Evolutionary conservation across 345 rosid genomes (phyloP), one percentile per base, ranked within the genome.

Genomic region (Lenwebbia sp.): DNA sequence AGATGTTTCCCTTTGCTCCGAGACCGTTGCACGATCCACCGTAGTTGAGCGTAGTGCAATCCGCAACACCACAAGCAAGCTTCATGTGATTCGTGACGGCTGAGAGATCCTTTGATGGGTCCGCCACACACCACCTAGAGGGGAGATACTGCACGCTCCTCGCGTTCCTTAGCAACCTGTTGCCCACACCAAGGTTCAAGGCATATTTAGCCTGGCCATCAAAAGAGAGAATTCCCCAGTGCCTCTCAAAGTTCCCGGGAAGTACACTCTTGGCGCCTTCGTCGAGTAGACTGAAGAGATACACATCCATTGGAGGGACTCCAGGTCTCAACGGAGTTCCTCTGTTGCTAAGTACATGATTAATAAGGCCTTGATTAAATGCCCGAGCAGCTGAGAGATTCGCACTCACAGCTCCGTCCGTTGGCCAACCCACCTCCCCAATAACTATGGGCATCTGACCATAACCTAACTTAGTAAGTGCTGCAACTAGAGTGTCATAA

Each of bases 381-480:
- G 91, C 92, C 86, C 93, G 91, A 10, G 99, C 99, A 4, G 98
- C 99, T 1, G 94, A 90, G 86, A 97, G 92, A 85, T 96, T 96
- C 56, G 99, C 99, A 40, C 95, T 92, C 9, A 91, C 10, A 17
- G 96, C 94, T 85, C 99, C 99, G 88, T 97, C 99, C 0, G 96
- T 92, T 55, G 99, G 99, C 99, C 99, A 97, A 56, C 99, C 98
- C 37, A 96, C 92, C 94, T 97, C 99, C 83, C 99, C 99, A 83
- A 97, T 90, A 60, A 96, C 96, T 54, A 97, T 93, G 70, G 98
- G 98, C 96, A 94, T 95, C 87, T 96, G 98, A 85, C 94, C 94
- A 84, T 93, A 97, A 28, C 99, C 99, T 70, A 97, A 86, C 89
- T 92, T 97, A 82, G 89, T 89, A 62, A 97, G 98, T 23, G 99